Conservation (phyloP, 2,329 filamentous ascomycete genomes). For the Colletotrichum destructivum region DNA sequence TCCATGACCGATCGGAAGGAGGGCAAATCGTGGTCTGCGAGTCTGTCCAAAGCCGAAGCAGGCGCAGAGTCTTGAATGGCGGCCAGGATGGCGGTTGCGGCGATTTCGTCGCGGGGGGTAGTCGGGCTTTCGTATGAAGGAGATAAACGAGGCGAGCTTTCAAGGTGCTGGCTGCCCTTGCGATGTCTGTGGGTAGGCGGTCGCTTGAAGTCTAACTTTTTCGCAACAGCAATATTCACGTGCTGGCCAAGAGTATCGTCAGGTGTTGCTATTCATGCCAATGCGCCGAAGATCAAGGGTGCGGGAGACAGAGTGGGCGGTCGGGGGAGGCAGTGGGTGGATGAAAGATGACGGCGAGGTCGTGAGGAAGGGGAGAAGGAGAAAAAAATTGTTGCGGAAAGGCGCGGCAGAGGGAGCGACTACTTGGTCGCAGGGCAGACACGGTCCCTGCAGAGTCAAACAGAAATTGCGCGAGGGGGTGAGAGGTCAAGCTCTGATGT, state of each 20-base stretch:
- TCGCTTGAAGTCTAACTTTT: conserved; percentile 20
- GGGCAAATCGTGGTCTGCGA: conserved; percentile 14
- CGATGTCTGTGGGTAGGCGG: background rate
- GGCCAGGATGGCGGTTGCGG: conserved; percentile 30
- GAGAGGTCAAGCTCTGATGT: background rate
- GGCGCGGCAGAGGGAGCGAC: conserved; percentile 30
- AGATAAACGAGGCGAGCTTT: background rate
- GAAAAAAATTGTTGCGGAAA: conserved; percentile 36
- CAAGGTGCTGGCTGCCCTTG: conserved; percentile 14
- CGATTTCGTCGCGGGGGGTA: conserved; percentile 6
- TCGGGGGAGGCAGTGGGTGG: conserved; percentile 7
- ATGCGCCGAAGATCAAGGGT: conserved; percentile 19
- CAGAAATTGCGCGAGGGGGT: conserved; percentile 6
- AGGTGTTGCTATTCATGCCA: conserved; percentile 4
- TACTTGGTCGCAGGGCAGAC: conserved; percentile 17
- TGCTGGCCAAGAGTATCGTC: conserved; percentile 11
- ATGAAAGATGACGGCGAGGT: background rate
- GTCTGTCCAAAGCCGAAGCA: conserved; percentile 22
- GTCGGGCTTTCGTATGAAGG: conserved; percentile 5
- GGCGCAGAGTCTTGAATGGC: conserved; percentile 28
- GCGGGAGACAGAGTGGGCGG: conserved; percentile 11
- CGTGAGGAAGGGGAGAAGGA: conserved; percentile 4
- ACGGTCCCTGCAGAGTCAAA: conserved; percentile 8
- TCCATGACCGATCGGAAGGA: conserved; percentile 58
- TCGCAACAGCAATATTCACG: conserved; percentile 8